Conservation (phyloP, 257 asterid genomes). For the Solanum pinnatisectum region DNA sequence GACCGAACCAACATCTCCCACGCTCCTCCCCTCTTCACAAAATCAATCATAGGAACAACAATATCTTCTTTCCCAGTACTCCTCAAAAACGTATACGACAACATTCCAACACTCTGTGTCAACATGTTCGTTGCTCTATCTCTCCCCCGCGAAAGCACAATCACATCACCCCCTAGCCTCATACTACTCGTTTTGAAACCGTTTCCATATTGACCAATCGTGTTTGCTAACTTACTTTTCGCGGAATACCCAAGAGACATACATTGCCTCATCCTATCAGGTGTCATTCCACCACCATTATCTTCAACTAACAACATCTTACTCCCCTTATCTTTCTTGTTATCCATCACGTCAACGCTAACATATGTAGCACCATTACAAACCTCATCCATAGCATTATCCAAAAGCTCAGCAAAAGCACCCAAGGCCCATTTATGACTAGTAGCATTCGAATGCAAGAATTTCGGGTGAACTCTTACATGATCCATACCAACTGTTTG, state of each 20-base stretch:
- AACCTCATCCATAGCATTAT: slow-evolving; percentile 72
- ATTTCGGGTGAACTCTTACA: slow-evolving; percentile 60
- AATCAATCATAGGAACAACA: slow-evolving; percentile 83
- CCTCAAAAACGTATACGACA: slow-evolving; percentile 58
- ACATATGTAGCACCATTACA: slow-evolving; percentile 65
- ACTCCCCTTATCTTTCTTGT: slow-evolving; percentile 21
- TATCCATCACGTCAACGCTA: slow-evolving; percentile 42
- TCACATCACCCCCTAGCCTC: slow-evolving; percentile 93
- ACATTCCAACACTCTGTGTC: slow-evolving; percentile 67
- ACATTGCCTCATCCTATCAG: slow-evolving; percentile 87
- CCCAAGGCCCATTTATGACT: slow-evolving; percentile 93
- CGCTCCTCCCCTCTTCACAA: slow-evolving; percentile 28
- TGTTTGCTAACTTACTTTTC: slow-evolving; percentile 68
- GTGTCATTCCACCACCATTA: slow-evolving; percentile 96
- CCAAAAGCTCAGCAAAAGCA: slow-evolving; percentile 89
- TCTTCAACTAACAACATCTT: slow-evolving; percentile 71
- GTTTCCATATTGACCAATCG: slow-evolving; percentile 91
- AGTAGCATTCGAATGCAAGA: slow-evolving; percentile 87
- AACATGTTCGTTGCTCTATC: slow-evolving; percentile 39
- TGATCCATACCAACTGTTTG: slow-evolving; percentile 53
- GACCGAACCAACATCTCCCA: slow-evolving; percentile 43
- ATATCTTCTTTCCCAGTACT: slow-evolving; percentile 72
- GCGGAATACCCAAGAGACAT: slow-evolving; percentile 97
- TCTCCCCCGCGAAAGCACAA: slow-evolving; percentile 59
- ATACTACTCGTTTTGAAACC: slow-evolving; percentile 86